phyloP scores from a whole-genome alignment of 345 rosid species.

The Hibiscus trionum region DNA sequence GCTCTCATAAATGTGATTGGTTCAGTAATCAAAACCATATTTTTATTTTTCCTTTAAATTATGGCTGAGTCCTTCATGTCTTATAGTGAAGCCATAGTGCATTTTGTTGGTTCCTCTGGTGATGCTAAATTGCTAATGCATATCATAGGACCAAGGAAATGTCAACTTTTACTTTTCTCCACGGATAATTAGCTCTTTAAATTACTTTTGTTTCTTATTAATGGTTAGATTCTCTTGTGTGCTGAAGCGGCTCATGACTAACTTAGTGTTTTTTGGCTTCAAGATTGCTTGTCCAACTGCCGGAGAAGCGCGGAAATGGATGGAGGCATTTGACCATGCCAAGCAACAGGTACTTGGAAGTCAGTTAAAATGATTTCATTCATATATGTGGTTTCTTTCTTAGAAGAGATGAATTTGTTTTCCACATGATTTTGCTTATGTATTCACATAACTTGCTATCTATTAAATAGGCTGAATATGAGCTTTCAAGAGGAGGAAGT shows the following conservation, averaged over 20 bases:
- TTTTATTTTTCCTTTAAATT: not conserved
- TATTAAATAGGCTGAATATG: conserved; percentile 62
- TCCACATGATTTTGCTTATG: conserved; percentile 4
- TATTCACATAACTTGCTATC: not conserved
- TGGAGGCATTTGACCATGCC: conserved; percentile 90
- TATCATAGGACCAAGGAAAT: not conserved
- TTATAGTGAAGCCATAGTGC: not conserved
- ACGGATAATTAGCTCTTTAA: not conserved
- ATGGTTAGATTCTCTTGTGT: not conserved
- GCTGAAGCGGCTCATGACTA: not conserved
- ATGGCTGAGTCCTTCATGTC: not conserved
- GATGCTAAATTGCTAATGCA: not conserved
- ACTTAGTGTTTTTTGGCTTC: conserved; percentile 18
- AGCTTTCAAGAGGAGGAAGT: conserved; percentile 56
- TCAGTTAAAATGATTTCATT: not conserved
- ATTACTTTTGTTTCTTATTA: conserved; percentile 1
- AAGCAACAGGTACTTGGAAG: conserved; percentile 70
- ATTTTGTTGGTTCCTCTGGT: not conserved
- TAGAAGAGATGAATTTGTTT: conserved; percentile 1
- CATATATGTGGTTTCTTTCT: not conserved
- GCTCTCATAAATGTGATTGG: not conserved
- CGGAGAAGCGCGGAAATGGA: conserved; percentile 84
- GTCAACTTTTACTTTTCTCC: not conserved
- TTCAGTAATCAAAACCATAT: conserved; percentile 1
- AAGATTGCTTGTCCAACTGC: conserved; percentile 90